phyloP scores from a whole-genome alignment of 768 basidiomycete genomes.

The Obba rivulosa region DNA sequence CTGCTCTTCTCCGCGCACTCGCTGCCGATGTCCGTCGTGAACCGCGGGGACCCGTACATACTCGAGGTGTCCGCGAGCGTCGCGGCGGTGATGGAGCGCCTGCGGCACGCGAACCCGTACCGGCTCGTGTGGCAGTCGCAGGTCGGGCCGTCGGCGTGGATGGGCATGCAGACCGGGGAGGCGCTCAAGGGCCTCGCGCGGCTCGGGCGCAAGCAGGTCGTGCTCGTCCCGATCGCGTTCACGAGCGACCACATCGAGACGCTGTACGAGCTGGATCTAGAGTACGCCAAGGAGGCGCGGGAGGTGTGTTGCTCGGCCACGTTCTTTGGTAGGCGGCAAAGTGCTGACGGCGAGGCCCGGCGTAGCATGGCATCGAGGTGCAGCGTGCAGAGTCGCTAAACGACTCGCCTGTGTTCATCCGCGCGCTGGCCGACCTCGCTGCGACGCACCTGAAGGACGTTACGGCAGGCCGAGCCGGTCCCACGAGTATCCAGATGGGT shows the following conservation, averaged over 20 bases:
- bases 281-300: slow-evolving; percentile 86
- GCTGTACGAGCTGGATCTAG: slow-evolving; percentile 91
- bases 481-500: slow-evolving; percentile 72
- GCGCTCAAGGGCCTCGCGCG: slow-evolving; percentile 84
- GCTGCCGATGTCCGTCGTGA: slow-evolving; percentile 95
- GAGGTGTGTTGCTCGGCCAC: slow-evolving; percentile 50
- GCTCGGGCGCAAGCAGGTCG: slow-evolving; percentile 66
- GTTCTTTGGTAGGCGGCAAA: not conserved
- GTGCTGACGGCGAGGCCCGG: slow-evolving; percentile 4
- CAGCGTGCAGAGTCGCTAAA: slow-evolving; percentile 89
- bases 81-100: slow-evolving; percentile 84
- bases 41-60: slow-evolving; percentile 97
- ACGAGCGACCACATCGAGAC: slow-evolving; percentile 99
- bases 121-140: slow-evolving; percentile 97
- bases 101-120: slow-evolving; percentile 78
- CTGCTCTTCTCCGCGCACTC: slow-evolving; percentile 97
- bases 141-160: slow-evolving; percentile 96
- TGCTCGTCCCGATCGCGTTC: slow-evolving; percentile 95
- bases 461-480: slow-evolving; percentile 46
- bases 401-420: slow-evolving; percentile 92
- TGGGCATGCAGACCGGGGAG: slow-evolving; percentile 93
- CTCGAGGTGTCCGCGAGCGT: slow-evolving; percentile 94
- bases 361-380: slow-evolving; percentile 85
- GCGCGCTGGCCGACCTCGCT: slow-evolving; percentile 89
- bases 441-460: slow-evolving; percentile 71